phyloP scores from a whole-genome alignment of 345 rosid genomes.

The Boechera retrofracta region DNA sequence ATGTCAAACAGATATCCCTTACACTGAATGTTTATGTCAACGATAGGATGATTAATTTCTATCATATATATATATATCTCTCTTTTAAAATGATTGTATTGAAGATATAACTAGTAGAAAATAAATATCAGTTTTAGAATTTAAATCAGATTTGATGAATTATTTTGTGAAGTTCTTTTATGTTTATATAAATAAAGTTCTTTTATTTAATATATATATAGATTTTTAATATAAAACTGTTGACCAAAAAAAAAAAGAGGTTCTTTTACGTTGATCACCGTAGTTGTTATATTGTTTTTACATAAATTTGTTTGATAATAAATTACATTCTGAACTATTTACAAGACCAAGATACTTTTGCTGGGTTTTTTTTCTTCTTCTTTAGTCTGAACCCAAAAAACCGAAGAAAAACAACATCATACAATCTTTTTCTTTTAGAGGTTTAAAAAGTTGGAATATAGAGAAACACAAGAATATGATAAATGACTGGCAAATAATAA shows the following conservation, averaged over 20 bases:
- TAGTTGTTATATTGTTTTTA: too few species aligned
- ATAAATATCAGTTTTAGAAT: background rate
- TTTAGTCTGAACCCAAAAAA: background rate
- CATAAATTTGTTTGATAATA: background rate
- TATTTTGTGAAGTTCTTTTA: background rate
- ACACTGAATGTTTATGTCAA: background rate
- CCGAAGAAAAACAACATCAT: background rate
- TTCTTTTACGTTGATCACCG: too few species aligned
- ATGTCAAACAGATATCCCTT: background rate
- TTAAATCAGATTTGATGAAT: background rate
- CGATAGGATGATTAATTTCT: too few species aligned
- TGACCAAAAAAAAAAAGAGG: too few species aligned
- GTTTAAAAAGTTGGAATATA: background rate
- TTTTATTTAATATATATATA: too few species aligned
- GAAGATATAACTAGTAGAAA: background rate
- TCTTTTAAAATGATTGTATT: background rate
- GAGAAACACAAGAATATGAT: conserved; percentile 19
- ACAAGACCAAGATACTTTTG: background rate
- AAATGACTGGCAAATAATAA: conserved; percentile 16
- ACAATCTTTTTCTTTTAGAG: background rate
- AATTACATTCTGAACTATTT: background rate
- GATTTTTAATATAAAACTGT: too few species aligned
- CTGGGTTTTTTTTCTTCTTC: background rate
- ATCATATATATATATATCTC: too few species aligned
- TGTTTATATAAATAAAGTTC: background rate